Conservation (phyloP, 768 basidiomycete genomes). For the Kwoniella sp. region DNA sequence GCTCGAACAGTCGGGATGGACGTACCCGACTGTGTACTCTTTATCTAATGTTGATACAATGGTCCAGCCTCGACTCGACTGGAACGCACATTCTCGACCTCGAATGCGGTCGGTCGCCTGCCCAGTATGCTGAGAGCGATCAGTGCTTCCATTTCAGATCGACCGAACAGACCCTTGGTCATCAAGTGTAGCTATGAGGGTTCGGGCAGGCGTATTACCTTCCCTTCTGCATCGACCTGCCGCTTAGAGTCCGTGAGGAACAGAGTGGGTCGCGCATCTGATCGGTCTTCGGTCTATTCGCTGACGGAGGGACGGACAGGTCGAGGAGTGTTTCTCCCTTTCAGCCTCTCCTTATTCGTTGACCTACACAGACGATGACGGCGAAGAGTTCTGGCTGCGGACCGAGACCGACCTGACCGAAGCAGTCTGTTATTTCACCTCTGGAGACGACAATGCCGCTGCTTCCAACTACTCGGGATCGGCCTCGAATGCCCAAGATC, state of each 20-base stretch:
- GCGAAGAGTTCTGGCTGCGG: slow-evolving; percentile 61
- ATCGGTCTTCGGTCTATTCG: background rate
- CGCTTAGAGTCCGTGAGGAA: slow-evolving; percentile 67
- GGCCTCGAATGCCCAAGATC: background rate
- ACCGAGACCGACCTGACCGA: slow-evolving; percentile 74
- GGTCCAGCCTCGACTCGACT: no score
- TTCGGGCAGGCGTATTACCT: slow-evolving; percentile 70
- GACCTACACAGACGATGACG: slow-evolving; percentile 79
- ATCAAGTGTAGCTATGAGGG: slow-evolving; percentile 79
- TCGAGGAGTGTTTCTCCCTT: slow-evolving; percentile 79
- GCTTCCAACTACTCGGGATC: slow-evolving; percentile 65
- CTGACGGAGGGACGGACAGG: slow-evolving; percentile 53
- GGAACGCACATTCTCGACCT: no score
- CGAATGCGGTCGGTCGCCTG: background rate
- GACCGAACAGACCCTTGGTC: slow-evolving; percentile 71
- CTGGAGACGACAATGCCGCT: slow-evolving; percentile 67
- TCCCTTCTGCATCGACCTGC: slow-evolving; percentile 72
- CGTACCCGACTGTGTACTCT: no score
- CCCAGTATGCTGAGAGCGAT: background rate
- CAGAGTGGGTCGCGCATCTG: slow-evolving; percentile 57
- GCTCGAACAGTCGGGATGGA: no score
- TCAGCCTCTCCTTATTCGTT: slow-evolving; percentile 66
- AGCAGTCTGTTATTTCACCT: slow-evolving; percentile 80
- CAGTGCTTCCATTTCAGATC: slow-evolving; percentile 28
- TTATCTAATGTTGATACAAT: no score